A percentile compares a stretch with the other conserved stretches of the same genome.
These are phyloP conservation scores for Wakefieldia striispora DNA, from an alignment of 768 basidiomycete genomes.

Conservation along the genomic window DNA sequence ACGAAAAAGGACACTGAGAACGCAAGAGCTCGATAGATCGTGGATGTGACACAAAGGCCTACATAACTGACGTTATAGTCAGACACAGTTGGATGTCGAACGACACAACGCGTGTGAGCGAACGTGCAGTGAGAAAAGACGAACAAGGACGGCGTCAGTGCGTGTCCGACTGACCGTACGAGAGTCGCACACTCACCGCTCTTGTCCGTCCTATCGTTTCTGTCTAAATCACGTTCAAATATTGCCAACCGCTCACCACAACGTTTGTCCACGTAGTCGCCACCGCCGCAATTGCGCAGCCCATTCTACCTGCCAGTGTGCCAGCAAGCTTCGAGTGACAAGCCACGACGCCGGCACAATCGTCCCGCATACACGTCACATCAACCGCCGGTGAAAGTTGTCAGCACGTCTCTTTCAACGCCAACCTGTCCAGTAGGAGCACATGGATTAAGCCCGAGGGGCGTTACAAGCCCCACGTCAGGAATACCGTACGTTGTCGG, in stretches of 20 bases:
- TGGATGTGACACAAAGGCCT: slow-evolving; percentile 42
- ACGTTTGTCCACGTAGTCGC: slow-evolving; percentile 17
- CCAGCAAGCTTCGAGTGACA: too few relatives aligned
- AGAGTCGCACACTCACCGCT: too few relatives aligned
- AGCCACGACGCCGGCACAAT: not conserved
- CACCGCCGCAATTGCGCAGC: not conserved
- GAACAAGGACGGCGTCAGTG: not conserved
- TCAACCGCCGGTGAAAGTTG: not conserved
- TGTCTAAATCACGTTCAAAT: too few relatives aligned
- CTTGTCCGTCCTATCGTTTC: slow-evolving; percentile 1
- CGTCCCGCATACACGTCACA: not conserved
- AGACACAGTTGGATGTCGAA: not conserved
- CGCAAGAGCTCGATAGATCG: slow-evolving; percentile 38
- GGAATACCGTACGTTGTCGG: slow-evolving; percentile 16
- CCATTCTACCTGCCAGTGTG: too few relatives aligned
- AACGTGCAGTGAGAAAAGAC: slow-evolving; percentile 2
- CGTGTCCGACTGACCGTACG: slow-evolving; percentile 5
- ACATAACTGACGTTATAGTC: slow-evolving; percentile 24
- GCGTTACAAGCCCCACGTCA: not conserved
- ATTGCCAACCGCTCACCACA: not conserved
- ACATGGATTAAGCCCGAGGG: not conserved
- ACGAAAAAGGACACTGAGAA: slow-evolving; percentile 36
- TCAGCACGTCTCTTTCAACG: not conserved
- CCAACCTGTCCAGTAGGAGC: not conserved
- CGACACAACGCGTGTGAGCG: slow-evolving; percentile 27